These are phyloP conservation scores for Colletotrichum viniferum DNA, from an alignment of 2,329 filamentous ascomycete genomes.

Conservation along the genomic window DNA sequence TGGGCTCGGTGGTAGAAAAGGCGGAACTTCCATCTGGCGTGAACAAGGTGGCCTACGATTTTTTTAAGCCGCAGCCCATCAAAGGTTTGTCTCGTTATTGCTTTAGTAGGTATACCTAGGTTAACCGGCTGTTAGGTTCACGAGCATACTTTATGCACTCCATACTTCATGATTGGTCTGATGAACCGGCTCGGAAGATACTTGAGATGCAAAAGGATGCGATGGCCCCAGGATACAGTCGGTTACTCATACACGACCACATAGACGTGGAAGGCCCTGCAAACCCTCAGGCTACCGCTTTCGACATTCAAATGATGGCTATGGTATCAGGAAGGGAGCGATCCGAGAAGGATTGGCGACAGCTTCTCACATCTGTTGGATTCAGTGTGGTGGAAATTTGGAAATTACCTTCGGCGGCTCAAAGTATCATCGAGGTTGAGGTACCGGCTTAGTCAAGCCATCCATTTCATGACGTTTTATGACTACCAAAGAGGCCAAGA, in stretches of 20 bases:
- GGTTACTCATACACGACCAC: conserved; percentile 41
- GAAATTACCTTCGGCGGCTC: background rate
- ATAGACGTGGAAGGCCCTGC: conserved; percentile 33
- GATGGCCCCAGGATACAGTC: conserved; percentile 44
- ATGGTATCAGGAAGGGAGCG: background rate
- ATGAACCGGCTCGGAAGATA: conserved; percentile 44
- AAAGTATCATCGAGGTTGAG: background rate
- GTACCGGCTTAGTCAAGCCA: no score
- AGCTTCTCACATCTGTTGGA: background rate
- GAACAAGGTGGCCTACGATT: conserved; percentile 31
- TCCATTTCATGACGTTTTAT: no score
- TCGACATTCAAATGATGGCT: conserved; percentile 10
- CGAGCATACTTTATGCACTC: conserved; percentile 57
- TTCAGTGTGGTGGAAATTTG: background rate
- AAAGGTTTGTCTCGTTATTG: background rate
- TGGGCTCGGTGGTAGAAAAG: background rate
- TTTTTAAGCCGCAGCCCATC: conserved; percentile 41
- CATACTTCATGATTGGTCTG: conserved; percentile 61
- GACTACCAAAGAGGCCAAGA: no score
- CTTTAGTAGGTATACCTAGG: rapidly evolving
- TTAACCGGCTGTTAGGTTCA: conserved; percentile 25
- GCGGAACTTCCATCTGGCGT: background rate
- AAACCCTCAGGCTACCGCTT: background rate
- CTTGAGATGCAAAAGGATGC: conserved; percentile 45
- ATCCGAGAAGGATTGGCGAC: background rate